Evolutionary conservation across 371 early-diverging fungal species (phyloP).

Genomic region (Basidiobolus heterosporus): DNA sequence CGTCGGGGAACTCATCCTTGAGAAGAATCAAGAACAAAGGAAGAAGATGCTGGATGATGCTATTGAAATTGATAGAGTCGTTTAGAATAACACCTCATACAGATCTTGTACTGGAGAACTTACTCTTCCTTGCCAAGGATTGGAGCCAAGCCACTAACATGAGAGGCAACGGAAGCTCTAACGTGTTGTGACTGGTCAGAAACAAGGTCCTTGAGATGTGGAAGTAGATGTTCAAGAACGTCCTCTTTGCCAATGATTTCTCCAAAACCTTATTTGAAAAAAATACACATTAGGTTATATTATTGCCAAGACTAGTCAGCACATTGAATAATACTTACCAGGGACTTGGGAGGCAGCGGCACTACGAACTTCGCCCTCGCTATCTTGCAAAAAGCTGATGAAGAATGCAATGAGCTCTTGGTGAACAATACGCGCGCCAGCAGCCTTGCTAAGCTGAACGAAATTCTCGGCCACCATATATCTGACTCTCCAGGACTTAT

Average conservation of each 20-base stretch:
- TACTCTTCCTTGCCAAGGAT: conserved; percentile 84
- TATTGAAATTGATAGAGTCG: conserved; percentile 7
- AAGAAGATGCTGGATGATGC: conserved; percentile 82
- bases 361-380: conserved; percentile 93
- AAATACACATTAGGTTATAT: background rate
- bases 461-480: conserved; percentile 96
- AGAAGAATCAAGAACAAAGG: conserved; percentile 86
- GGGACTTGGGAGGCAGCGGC: conserved; percentile 79
- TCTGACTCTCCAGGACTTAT: conserved; percentile 94
- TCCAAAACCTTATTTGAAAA: conserved; percentile 44
- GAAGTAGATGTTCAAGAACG: conserved; percentile 65
- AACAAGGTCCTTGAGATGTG: conserved; percentile 78
- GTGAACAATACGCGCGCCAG: conserved; percentile 52
- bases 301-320: background rate
- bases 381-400: conserved; percentile 73
- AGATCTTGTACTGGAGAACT: conserved; percentile 8
- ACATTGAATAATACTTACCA: conserved; percentile 25
- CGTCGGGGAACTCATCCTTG: conserved; percentile 94
- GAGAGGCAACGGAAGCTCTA: conserved; percentile 85
- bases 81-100: background rate
- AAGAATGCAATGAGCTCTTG: conserved; percentile 60
- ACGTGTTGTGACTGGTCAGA: conserved; percentile 91
- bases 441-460: conserved; percentile 65
- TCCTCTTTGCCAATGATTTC: conserved; percentile 61
- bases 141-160: conserved; percentile 87